These are phyloP conservation scores for Trichocladium antarcticum DNA, from an alignment of 495 filamentous ascomycete species.

Conservation along the genomic window DNA sequence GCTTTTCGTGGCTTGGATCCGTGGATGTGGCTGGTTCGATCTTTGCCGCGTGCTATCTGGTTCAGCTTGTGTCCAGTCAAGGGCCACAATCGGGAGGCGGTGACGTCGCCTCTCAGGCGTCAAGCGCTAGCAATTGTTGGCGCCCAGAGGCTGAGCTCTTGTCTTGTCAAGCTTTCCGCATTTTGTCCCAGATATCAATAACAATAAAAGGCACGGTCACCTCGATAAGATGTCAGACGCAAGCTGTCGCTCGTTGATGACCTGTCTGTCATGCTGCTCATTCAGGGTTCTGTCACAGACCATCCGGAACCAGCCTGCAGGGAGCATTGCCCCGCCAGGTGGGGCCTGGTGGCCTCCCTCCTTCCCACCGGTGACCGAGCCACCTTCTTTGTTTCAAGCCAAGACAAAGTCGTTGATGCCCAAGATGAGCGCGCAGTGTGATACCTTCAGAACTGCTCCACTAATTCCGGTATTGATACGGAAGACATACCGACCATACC, in stretches of 20 bases:
- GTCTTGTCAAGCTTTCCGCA: not conserved
- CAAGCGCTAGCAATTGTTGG: not conserved
- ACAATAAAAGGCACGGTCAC: not conserved
- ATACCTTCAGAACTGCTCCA: no score
- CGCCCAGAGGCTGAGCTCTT: not conserved
- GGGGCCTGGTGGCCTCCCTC: not conserved
- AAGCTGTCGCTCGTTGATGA: no score
- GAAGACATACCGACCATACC: no score
- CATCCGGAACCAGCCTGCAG: not conserved
- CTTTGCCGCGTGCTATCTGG: no score
- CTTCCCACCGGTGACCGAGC: not conserved
- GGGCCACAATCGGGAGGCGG: not conserved
- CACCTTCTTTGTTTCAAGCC: not conserved
- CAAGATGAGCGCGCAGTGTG: no score
- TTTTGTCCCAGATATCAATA: not conserved
- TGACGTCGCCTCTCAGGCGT: conserved; percentile 1
- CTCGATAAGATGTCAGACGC: not conserved
- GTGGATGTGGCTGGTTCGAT: no score
- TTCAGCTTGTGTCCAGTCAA: not conserved
- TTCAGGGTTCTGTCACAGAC: no score
- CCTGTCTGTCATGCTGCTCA: no score
- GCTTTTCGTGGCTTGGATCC: no score
- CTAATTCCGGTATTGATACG: no score
- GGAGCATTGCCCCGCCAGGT: not conserved
- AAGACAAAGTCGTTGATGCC: no score